A percentile compares a stretch with the other conserved stretches of the same genome.
phyloP scores from a whole-genome alignment of 805 yeast species.

The Huiozyma sinensis region DNA sequence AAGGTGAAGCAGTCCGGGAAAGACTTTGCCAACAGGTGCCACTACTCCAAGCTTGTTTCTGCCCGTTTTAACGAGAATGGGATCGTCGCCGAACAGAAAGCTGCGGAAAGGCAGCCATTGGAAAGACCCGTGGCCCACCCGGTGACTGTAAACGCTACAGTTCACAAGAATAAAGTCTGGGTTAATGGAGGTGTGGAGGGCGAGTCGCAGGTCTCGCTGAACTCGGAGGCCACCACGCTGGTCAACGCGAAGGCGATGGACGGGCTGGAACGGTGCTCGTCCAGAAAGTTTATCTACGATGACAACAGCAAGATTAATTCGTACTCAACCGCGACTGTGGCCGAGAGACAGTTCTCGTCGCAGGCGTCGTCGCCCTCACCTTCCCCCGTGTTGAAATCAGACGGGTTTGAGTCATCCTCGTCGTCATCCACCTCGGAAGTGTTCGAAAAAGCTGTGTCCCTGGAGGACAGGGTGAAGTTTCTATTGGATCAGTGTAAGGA shows the following conservation, averaged over 20 bases:
- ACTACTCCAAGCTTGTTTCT: neutral
- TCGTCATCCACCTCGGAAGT: neutral
- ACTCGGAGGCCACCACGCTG: constrained; percentile 14
- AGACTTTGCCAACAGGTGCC: constrained; percentile 5
- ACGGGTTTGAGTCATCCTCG: neutral
- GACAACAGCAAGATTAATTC: neutral
- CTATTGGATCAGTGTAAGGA: constrained; percentile 1
- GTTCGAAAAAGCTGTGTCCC: neutral
- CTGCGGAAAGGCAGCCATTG: neutral
- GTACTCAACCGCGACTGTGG: constrained; percentile 1
- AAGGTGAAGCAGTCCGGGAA: constrained; percentile 8
- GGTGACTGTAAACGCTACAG: neutral
- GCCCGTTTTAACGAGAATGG: neutral
- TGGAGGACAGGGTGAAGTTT: constrained; percentile 1
- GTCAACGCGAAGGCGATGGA: constrained; percentile 2
- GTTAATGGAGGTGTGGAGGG: neutral
- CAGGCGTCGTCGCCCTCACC: constrained; percentile 2
- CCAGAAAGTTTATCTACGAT: constrained; percentile 1
- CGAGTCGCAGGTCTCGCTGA: constrained; percentile 10
- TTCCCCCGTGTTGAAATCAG: neutral
- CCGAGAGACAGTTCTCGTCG: neutral
- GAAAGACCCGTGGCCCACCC: neutral
- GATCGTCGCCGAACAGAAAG: neutral
- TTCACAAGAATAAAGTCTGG: neutral
- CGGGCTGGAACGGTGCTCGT: neutral